Conservation (phyloP, 768 basidiomycete species). For the Clitopilus passeckerianus region DNA sequence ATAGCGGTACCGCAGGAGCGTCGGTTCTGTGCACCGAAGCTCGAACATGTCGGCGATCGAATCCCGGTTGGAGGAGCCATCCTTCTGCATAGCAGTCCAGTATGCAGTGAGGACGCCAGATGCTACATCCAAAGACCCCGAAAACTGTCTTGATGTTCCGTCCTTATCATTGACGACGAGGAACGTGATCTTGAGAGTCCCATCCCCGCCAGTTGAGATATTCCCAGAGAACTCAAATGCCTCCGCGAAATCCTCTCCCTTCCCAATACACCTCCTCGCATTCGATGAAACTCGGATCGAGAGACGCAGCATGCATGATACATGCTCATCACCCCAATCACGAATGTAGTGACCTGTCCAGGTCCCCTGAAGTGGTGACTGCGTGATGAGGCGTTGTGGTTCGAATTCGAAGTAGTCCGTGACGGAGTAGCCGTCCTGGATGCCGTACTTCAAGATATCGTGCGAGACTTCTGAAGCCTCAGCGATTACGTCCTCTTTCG, state of each 20-base stretch:
- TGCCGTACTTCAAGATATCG: slow-evolving; percentile 25
- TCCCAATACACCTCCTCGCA: slow-evolving; percentile 19
- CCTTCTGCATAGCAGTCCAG: slow-evolving; percentile 7
- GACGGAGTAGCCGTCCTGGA: slow-evolving; percentile 25
- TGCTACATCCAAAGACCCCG: slow-evolving; percentile 15
- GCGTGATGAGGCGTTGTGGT: slow-evolving; percentile 9
- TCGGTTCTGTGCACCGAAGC: slow-evolving; percentile 22
- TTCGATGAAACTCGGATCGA: slow-evolving; percentile 20
- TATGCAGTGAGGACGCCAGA: slow-evolving; percentile 13
- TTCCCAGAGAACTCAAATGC: slow-evolving; percentile 25
- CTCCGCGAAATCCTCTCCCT: slow-evolving; percentile 26
- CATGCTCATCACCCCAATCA: slow-evolving; percentile 14
- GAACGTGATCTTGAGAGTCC: slow-evolving; percentile 20
- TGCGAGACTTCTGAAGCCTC: slow-evolving; percentile 12
- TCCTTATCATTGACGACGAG: slow-evolving; percentile 22
- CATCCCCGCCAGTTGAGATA: slow-evolving; percentile 7
- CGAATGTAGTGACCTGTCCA: slow-evolving; percentile 27
- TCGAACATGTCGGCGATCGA: slow-evolving; percentile 13
- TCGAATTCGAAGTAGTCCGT: slow-evolving; percentile 28
- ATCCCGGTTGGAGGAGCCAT: slow-evolving; percentile 1
- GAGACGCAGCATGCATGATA: slow-evolving; percentile 20
- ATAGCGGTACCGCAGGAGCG: slow-evolving; percentile 25
- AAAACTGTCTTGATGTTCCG: slow-evolving; percentile 17
- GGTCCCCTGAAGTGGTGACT: slow-evolving; percentile 22
- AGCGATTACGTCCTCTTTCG: slow-evolving; percentile 11